phyloP scores from a whole-genome alignment of 345 rosid species.

The Lepidium africanum region DNA sequence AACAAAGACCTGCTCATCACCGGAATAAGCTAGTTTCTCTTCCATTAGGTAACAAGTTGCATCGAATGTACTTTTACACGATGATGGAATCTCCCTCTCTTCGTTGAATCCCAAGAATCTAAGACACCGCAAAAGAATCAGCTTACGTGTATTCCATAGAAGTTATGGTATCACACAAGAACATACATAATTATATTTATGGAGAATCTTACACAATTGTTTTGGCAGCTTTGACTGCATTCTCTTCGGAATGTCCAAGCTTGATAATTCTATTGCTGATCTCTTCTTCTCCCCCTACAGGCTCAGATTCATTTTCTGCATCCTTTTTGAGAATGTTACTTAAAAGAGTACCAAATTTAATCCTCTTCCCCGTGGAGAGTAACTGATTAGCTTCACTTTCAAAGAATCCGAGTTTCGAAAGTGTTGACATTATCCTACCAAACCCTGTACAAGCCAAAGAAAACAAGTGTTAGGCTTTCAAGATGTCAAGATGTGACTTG shows the following conservation, averaged over 20 bases:
- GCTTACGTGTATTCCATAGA: not conserved
- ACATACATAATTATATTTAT: not conserved
- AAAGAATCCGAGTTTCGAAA: constrained; percentile 70
- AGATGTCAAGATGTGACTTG: not conserved
- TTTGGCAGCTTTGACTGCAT: constrained; percentile 60
- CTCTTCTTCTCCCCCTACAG: constrained; percentile 42
- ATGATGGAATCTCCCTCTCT: constrained; percentile 49
- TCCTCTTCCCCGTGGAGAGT: constrained; percentile 34
- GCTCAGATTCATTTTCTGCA: constrained; percentile 19
- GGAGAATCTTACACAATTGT: constrained; percentile 50
- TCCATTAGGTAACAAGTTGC: constrained; percentile 74
- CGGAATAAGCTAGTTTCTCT: constrained; percentile 63
- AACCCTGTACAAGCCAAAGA: constrained; percentile 43
- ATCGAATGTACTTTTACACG: constrained; percentile 54
- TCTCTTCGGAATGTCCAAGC: constrained; percentile 58
- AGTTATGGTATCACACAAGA: not conserved
- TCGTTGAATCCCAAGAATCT: constrained; percentile 75
- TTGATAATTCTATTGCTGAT: constrained; percentile 44
- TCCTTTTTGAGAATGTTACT: constrained; percentile 38
- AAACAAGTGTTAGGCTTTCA: not conserved
- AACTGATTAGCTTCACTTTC: constrained; percentile 38
- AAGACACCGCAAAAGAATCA: constrained; percentile 7
- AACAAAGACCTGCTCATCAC: constrained; percentile 63
- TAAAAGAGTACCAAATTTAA: constrained; percentile 49
- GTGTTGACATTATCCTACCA: constrained; percentile 63